Conservation (phyloP, 2,329 filamentous ascomycete species). For the Colletotrichum gloeosporioides region DNA sequence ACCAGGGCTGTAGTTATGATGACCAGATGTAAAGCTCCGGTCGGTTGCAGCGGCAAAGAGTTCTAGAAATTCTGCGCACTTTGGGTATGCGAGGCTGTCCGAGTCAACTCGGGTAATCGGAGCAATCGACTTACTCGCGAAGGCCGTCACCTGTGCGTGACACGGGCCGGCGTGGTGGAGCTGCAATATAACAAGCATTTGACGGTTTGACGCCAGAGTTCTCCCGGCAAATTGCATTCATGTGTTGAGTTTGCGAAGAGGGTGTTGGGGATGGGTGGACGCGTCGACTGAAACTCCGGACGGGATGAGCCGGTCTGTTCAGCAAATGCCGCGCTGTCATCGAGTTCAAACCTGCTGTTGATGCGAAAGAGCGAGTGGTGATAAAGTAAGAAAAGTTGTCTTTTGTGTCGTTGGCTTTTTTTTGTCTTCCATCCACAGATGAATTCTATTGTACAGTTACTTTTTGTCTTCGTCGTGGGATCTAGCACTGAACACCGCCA, state of each 20-base stretch:
- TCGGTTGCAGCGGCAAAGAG: background rate
- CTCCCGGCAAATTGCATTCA: background rate
- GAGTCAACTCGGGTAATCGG: background rate
- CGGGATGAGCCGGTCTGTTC: background rate
- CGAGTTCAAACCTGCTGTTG: background rate
- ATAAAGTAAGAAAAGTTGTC: background rate
- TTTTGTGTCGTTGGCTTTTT: background rate
- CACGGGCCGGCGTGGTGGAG: background rate
- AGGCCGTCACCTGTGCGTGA: background rate
- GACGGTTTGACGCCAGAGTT: background rate
- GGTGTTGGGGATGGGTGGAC: background rate
- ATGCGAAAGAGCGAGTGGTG: background rate
- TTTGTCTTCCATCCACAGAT: background rate
- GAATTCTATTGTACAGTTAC: background rate
- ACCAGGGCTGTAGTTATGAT: rapidly evolving
- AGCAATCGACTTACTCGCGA: background rate
- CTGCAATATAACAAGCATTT: background rate
- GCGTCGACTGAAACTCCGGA: background rate
- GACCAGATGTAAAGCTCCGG: background rate
- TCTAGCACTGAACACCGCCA: background rate
- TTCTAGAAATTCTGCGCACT: background rate
- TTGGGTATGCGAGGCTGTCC: background rate
- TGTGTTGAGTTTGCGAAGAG: background rate
- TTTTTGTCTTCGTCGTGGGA: background rate
- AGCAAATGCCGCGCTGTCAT: background rate